Evolutionary conservation across 768 basidiomycete genomes (phyloP).

Genomic region (Pisolithus marmoratus): DNA sequence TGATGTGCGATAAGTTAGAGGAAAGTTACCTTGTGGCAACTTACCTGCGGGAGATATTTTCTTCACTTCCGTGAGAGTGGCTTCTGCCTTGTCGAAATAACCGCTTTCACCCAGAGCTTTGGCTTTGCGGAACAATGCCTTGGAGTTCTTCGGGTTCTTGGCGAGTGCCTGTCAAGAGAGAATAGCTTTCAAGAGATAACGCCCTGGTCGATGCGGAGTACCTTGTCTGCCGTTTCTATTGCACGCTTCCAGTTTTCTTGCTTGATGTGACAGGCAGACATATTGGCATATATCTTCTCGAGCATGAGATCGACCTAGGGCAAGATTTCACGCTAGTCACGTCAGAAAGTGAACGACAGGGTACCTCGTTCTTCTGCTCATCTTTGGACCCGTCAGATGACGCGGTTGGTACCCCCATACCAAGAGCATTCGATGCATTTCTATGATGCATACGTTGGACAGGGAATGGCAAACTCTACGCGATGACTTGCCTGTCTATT

Average conservation of each 20-base stretch:
- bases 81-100: slow-evolving; percentile 67
- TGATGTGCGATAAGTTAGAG: neutral
- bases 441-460: slow-evolving; percentile 25
- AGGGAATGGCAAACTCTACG: neutral
- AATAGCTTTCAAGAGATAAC: neutral
- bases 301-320: slow-evolving; percentile 64
- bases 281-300: slow-evolving; percentile 81
- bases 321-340: neutral
- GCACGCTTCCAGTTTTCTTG: slow-evolving; percentile 75
- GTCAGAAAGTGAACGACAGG: neutral
- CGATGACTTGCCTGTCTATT: slow-evolving; percentile 60
- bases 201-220: slow-evolving; percentile 8
- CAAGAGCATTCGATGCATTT: slow-evolving; percentile 51
- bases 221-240: slow-evolving; percentile 78
- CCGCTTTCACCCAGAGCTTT: slow-evolving; percentile 76
- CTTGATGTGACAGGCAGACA: slow-evolving; percentile 81
- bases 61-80: slow-evolving; percentile 58
- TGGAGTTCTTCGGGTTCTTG: slow-evolving; percentile 72
- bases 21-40: neutral
- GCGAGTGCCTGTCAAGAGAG: slow-evolving; percentile 40
- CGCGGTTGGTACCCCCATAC: slow-evolving; percentile 21
- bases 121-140: slow-evolving; percentile 76
- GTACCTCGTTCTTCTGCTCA: slow-evolving; percentile 64
- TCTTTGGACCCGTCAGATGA: slow-evolving; percentile 12
- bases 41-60: slow-evolving; percentile 57